Conservation (phyloP, 2,329 filamentous ascomycete species). For the Botryotinia narcissicola region DNA sequence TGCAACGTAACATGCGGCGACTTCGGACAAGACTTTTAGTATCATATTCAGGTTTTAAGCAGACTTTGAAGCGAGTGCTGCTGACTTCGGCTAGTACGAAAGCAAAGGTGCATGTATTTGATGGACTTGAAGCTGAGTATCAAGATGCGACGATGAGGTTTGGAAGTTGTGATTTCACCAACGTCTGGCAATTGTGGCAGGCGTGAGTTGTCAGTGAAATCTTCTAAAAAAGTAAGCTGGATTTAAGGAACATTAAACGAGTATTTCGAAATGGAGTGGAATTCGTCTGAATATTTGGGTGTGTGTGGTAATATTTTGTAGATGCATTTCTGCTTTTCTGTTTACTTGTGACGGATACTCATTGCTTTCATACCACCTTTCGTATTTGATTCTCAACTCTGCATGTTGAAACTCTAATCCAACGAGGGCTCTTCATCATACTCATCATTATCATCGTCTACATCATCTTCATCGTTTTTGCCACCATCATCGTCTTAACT, state of each 20-base stretch:
- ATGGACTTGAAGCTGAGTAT: not conserved
- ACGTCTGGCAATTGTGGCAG: too few species aligned
- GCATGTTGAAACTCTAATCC: not conserved
- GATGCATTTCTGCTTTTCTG: not conserved
- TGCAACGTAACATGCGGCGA: too few species aligned
- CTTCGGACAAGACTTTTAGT: too few species aligned
- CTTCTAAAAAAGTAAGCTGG: not conserved
- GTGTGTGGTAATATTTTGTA: not conserved
- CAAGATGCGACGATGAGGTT: not conserved
- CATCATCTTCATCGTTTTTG: not conserved
- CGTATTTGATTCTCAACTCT: not conserved
- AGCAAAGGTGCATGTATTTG: not conserved
- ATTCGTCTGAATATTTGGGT: too few species aligned
- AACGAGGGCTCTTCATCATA: not conserved
- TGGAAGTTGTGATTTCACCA: not conserved
- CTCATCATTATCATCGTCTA: not conserved
- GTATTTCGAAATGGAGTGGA: not conserved
- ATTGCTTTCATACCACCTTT: not conserved
- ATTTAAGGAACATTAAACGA: not conserved
- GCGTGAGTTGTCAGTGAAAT: not conserved
- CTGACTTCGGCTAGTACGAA: not conserved
- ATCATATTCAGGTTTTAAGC: too few species aligned
- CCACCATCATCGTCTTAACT: not conserved
- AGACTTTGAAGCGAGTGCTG: not conserved
- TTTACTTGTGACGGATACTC: accelerated